Evolutionary conservation across 305 asterid species (phyloP).

Genomic region (Solanum chacoense): DNA sequence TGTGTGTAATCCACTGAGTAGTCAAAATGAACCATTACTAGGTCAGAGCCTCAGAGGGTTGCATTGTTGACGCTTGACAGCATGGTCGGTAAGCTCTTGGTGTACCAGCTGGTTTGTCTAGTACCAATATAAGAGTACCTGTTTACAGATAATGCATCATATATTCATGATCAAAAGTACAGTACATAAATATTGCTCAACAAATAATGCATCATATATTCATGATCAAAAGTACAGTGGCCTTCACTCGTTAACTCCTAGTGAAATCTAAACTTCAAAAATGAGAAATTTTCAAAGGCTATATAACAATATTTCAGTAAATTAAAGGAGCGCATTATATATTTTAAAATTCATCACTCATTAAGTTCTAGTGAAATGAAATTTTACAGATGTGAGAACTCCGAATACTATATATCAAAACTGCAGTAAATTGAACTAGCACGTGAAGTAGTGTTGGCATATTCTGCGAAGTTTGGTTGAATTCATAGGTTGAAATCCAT

Average conservation of each 20-base stretch:
- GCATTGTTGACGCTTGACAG: neutral
- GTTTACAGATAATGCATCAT: neutral
- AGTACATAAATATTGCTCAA: neutral
- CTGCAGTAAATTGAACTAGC: neutral
- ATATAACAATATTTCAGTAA: neutral
- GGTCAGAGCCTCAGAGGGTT: neutral
- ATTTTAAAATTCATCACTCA: neutral
- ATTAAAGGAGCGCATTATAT: neutral
- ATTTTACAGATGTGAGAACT: neutral
- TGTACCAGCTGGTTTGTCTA: neutral
- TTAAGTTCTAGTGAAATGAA: neutral
- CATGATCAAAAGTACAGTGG: neutral
- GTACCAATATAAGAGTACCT: neutral
- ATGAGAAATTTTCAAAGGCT: neutral
- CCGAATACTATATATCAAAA: neutral
- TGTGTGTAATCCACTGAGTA: neutral
- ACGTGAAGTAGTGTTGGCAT: neutral
- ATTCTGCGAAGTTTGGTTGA: neutral
- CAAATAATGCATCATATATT: neutral
- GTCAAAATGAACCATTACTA: neutral
- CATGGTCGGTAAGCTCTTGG: neutral
- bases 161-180: neutral
- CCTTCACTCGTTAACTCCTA: neutral
- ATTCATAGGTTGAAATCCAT: neutral
- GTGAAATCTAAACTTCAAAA: neutral